These are phyloP conservation scores for Rhazya stricta DNA, from an alignment of 257 asterid species.

Conservation along the genomic window DNA sequence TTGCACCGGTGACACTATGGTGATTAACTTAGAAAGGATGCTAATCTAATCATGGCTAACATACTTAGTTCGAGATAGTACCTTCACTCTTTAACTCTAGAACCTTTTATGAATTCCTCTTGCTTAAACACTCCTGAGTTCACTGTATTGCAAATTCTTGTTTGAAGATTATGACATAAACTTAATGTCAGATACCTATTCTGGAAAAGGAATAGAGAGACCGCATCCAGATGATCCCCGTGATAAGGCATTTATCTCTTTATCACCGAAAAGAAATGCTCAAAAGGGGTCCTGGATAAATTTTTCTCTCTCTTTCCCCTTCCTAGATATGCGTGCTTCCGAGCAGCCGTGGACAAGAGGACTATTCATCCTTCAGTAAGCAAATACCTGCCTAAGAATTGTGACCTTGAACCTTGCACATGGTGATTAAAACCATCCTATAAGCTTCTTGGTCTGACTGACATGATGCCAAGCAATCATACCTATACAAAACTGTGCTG, in stretches of 20 bases:
- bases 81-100: not conserved
- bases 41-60: not conserved
- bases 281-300: not conserved
- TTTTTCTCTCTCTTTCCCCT: not conserved
- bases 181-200: not conserved
- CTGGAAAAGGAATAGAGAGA: not conserved
- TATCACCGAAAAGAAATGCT: not conserved
- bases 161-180: too few relatives aligned
- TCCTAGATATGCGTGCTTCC: not conserved
- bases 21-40: not conserved
- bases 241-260: not conserved
- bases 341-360: not conserved
- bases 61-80: not conserved
- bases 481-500: not conserved
- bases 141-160: not conserved
- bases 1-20: not conserved
- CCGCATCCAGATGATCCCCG: not conserved
- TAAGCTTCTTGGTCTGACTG: not conserved
- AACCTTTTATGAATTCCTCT: not conserved
- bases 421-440: not conserved
- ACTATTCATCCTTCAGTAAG: not conserved
- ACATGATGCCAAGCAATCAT: not conserved
- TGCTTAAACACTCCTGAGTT: not conserved
- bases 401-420: not conserved
- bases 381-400: not conserved